Conservation (phyloP, 352 stramenopile genomes). For the Phytophthora hibernalis region DNA sequence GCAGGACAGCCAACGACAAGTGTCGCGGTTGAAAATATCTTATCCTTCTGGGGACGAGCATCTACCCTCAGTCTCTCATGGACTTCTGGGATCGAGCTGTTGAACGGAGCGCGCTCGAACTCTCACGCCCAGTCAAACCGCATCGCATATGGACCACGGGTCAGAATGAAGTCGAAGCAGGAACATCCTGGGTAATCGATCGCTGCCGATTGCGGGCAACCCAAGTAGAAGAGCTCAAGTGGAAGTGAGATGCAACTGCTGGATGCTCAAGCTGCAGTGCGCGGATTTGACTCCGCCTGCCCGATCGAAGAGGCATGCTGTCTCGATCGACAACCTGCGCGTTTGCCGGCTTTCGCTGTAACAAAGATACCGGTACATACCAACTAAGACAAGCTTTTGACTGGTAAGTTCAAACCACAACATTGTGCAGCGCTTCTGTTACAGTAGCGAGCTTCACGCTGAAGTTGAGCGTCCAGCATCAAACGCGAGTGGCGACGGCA, state of each 20-base stretch:
- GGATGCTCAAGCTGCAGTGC: conserved; percentile 5
- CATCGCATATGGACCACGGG: conserved; percentile 2
- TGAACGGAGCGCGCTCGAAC: conserved; percentile 7
- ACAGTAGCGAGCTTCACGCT: background rate
- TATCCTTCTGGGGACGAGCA: conserved; percentile 3
- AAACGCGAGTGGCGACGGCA: no score
- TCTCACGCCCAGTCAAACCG: background rate
- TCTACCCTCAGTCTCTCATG: background rate
- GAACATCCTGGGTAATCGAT: background rate
- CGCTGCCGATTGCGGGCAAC: conserved; percentile 11
- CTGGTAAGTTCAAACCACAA: background rate
- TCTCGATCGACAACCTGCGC: conserved; percentile 1
- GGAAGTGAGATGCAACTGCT: conserved; percentile 13
- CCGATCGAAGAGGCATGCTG: conserved; percentile 10
- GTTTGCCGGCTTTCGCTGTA: conserved; percentile 6
- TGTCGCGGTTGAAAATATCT: background rate
- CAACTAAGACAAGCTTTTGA: background rate
- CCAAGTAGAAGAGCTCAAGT: conserved; percentile 13
- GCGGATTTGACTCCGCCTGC: conserved; percentile 11
- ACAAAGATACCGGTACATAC: no score
- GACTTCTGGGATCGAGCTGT: background rate
- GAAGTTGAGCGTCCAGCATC: background rate
- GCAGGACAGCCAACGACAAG: conserved; percentile 18
- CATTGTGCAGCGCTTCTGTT: background rate
- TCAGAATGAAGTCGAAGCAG: conserved; percentile 3